Evolutionary conservation across 441 rosid genomes (phyloP), one percentile per base, ranked within the genome.

Genomic region (Populus hybrid): DNA sequence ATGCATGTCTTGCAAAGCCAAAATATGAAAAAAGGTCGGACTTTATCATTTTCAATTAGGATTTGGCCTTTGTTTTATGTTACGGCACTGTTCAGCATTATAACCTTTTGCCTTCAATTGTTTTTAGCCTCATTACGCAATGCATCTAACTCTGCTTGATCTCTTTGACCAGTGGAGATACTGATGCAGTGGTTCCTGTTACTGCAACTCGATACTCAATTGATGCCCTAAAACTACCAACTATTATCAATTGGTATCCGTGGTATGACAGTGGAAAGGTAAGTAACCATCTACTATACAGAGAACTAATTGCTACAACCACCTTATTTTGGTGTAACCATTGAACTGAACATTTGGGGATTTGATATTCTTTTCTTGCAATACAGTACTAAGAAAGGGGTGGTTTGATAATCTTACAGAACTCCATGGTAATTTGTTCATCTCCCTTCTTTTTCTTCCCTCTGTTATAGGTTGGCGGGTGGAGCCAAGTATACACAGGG

Each of bases 401-500:
- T 67, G 38, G 3, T 9, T 8, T 8, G 1, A 67, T 4, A 63
- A 9, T 63, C 66, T 63, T 10, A 24, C 28, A 35, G 30, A 68
- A 64, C 14, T 42, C 61, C 79, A 3, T 18, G 23, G 21, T 40
- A 70, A 77, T 75, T 20, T 10, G 20, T 21, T 70, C 24, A n/a
- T 46, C 34, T 36, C n/a, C 23, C 14, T 34, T 34, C 24, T 77
- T 70, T 11, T 77, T 11, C 64, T 72, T 68, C 65, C 1, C 46
- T 63, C 30, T 59, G 54, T 50, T 78, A 30, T 74, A 95, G 99
- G 98, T 94, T 76, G 97, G 97, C 12, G 98, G 99, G 6, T 95
- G 99, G 98, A 88, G 93, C 89, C 98, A 95, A 89, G 92, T 83
- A 38, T 95, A 92, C 83, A 77, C 83, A 82, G 98, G 99, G 70